These are phyloP conservation scores for Phaffia rhodozyma DNA, from an alignment of 1,284 basidiomycete species.

Conservation along the genomic window DNA sequence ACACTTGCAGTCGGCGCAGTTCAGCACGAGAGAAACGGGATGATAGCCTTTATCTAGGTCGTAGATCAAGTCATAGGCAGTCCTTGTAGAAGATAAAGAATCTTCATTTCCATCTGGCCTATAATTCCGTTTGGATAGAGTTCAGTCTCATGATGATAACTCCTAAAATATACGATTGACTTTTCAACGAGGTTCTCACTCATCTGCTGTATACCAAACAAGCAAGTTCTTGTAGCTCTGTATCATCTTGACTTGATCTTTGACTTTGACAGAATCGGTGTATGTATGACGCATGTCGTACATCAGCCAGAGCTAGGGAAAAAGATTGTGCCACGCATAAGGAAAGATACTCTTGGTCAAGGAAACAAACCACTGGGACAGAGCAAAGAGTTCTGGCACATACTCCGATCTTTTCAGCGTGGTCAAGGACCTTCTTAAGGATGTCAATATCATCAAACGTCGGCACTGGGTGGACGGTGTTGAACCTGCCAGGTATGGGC, in stretches of 20 bases:
- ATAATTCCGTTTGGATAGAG: neutral
- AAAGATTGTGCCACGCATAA: neutral
- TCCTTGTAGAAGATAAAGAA: slow-evolving; percentile 48
- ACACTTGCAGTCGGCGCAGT: neutral
- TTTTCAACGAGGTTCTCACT: slow-evolving; percentile 11
- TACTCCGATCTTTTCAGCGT: slow-evolving; percentile 56
- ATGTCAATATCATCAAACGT: slow-evolving; percentile 48
- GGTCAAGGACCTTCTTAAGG: slow-evolving; percentile 47
- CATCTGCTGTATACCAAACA: slow-evolving; percentile 44
- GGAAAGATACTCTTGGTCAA: too few species aligned
- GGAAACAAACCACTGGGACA: too few species aligned
- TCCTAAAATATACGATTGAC: neutral
- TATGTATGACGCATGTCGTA: slow-evolving; percentile 36
- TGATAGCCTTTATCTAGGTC: slow-evolving; percentile 49
- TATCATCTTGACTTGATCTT: slow-evolving; percentile 52
- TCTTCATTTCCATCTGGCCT: slow-evolving; percentile 49
- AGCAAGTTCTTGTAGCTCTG: slow-evolving; percentile 54
- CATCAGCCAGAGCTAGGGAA: neutral
- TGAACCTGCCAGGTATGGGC: slow-evolving; percentile 19
- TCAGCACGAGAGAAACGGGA: slow-evolving; percentile 47
- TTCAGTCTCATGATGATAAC: neutral
- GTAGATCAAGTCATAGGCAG: slow-evolving; percentile 52
- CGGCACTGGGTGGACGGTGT: slow-evolving; percentile 50
- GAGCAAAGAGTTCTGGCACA: slow-evolving; percentile 40
- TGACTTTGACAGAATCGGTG: slow-evolving; percentile 50